These are phyloP conservation scores for Ophiostoma angusticollis DNA, from an alignment of 2,329 filamentous ascomycete species.

Conservation along the genomic window DNA sequence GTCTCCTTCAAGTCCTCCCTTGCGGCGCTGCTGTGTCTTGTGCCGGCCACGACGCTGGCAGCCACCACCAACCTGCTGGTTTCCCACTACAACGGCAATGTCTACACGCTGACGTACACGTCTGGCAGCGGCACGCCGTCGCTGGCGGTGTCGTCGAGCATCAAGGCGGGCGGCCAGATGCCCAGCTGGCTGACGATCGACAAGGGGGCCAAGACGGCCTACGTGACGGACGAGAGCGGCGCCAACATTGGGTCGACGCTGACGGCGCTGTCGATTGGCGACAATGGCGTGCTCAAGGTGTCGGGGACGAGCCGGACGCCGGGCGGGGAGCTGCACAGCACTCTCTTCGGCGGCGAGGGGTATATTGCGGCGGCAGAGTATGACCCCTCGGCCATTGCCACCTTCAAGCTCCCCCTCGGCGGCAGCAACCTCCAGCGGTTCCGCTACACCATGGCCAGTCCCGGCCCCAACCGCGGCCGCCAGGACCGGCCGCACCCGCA, in stretches of 20 bases:
- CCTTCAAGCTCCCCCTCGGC: conserved; percentile 28
- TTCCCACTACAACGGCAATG: conserved; percentile 27
- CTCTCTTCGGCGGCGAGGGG: conserved; percentile 26
- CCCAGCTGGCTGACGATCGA: conserved; percentile 28
- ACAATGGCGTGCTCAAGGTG: conserved; percentile 21
- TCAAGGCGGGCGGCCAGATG: conserved; percentile 22
- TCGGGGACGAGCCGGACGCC: conserved; percentile 20
- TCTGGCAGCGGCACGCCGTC: conserved; percentile 15
- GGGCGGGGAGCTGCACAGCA: conserved; percentile 28
- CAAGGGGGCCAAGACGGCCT: conserved; percentile 20
- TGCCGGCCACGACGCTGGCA: conserved; percentile 8
- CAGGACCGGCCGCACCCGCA: conserved; percentile 45
- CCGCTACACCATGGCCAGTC: conserved; percentile 28
- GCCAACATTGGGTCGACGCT: conserved; percentile 24
- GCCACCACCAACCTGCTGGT: conserved; percentile 20
- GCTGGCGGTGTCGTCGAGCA: conserved; percentile 18
- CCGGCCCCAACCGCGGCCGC: conserved; percentile 32
- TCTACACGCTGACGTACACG: conserved; percentile 24
- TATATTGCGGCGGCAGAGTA: conserved; percentile 33
- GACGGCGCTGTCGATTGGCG: conserved; percentile 22
- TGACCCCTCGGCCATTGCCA: conserved; percentile 29
- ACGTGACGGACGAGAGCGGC: conserved; percentile 24
- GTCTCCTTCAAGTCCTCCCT: conserved; percentile 8
- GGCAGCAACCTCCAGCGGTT: conserved; percentile 23
- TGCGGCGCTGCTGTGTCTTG: conserved; percentile 10